Percentiles rank a stretch among this genome's conserved stretches.
phyloP scores from a whole-genome alignment of 257 asterid species.

The Salvia miltiorrhiza region DNA sequence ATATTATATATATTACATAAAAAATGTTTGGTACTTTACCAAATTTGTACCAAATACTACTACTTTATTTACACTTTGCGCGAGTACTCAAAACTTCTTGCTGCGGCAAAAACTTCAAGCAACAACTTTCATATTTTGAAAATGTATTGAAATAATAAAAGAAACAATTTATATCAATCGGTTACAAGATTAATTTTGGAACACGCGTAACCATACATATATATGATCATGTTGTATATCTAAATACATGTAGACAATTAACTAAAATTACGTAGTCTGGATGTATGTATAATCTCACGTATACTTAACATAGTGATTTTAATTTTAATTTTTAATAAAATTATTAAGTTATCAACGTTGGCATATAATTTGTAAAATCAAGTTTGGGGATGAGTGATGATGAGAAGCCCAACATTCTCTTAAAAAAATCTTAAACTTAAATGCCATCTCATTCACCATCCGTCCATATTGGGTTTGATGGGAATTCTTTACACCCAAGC shows the following conservation, averaged over 20 bases:
- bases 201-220: not conserved
- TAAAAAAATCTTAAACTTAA: not conserved
- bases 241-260: too few species aligned
- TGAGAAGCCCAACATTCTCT: not conserved
- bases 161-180: not conserved
- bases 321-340: too few species aligned
- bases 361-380: too few species aligned
- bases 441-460: slow-evolving; percentile 17
- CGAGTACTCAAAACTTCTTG: slow-evolving; percentile 2
- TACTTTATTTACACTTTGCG: not conserved
- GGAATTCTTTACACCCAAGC: slow-evolving; percentile 25
- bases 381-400: slow-evolving; percentile 1
- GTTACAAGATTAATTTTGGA: not conserved
- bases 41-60: slow-evolving; percentile 22
- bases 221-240: too few species aligned
- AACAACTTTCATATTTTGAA: not conserved
- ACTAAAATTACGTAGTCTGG: too few species aligned
- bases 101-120: slow-evolving; percentile 17
- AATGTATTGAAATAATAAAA: not conserved
- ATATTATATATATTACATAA: not conserved
- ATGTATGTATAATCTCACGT: too few species aligned
- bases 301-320: too few species aligned
- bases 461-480: not conserved
- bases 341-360: not conserved
- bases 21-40: slow-evolving; percentile 22